These are phyloP conservation scores for Vanilla planifolia DNA, from an alignment of 106 monocot genomes.

Conservation along the genomic window DNA sequence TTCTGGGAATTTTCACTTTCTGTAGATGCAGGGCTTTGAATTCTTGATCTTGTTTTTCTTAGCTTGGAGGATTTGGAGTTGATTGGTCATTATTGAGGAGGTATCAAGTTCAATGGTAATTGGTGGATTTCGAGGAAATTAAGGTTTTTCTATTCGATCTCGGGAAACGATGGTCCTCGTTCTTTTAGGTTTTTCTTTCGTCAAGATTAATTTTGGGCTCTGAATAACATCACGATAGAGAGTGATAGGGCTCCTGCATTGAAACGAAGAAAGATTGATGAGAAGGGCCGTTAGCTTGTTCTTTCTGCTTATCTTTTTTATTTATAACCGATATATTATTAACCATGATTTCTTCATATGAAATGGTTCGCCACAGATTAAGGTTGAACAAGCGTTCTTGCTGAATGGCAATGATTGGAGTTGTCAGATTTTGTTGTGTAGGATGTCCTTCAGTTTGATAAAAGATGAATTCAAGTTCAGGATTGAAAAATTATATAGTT, in stretches of 20 bases:
- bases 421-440: background rate
- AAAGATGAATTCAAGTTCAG: too few relatives aligned
- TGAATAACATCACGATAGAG: background rate
- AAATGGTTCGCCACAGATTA: too few relatives aligned
- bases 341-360: background rate
- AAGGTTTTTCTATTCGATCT: too few relatives aligned
- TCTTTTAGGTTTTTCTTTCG: too few relatives aligned
- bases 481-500: too few relatives aligned
- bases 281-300: background rate
- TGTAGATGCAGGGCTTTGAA: background rate
- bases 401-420: background rate
- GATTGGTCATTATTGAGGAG: too few relatives aligned
- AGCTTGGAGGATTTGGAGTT: too few relatives aligned
- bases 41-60: background rate
- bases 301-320: background rate
- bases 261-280: background rate
- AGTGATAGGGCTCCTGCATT: background rate
- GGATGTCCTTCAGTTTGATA: too few relatives aligned
- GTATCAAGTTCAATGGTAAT: too few relatives aligned
- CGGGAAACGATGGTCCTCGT: too few relatives aligned
- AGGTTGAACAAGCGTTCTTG: background rate
- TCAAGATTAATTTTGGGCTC: background rate
- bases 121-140: too few relatives aligned
- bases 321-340: background rate
- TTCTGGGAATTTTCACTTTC: too few relatives aligned